Base-by-base conservation (phyloP, 225 moss, liverwort and hornwort species). In the Neckera pumila region DNA sequence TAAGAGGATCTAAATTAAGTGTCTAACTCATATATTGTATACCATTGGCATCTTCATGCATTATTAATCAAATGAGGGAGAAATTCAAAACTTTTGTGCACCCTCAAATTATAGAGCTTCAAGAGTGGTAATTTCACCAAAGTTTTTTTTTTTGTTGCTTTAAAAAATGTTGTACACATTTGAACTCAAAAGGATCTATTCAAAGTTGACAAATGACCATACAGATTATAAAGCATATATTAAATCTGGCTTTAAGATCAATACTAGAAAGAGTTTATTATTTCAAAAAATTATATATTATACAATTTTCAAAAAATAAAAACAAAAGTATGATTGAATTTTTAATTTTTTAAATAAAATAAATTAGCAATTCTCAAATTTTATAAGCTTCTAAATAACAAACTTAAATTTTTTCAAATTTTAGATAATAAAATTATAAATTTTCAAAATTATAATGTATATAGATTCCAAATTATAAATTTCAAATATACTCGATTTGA, bases 31-130 rank as follows among this genome's bases (percentile, higher is more conserved):
- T 13, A 33, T 33, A 13, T 21, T 1, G 20, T 33, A 76, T 20
- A 17, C 0, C 2, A 0, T 0, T 51, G 1, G 8, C 51, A 76
- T 12, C 7, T 1, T 13, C 20, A 51, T 76, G 13, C 9, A 47
- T 47, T 47, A 9, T 9, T 8, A 9, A 47, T 47, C 47, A 47
- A 47, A 47, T 47, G 47, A 47, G 47, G 47, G 47, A 47, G 10
- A 47, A 47, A 47, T 47, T 47, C 47, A 47, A 51, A 76, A 53
- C 9, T 14, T 21, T 34, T 21, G 5, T 49, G 0, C 34, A 13
- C 0, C 51, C 0, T 8, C 7, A 51, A 33, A 51, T 33, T 51
- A 21, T 76, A 76, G 51, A 13, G 11, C 13, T 76, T 12, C 0
- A 2, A 0, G 8, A 14, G 3, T 54, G 9, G 10, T 36, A 54